Evolutionary conservation across 495 filamentous ascomycete genomes (phyloP).

Genomic region (Amniculicola lignicola): DNA sequence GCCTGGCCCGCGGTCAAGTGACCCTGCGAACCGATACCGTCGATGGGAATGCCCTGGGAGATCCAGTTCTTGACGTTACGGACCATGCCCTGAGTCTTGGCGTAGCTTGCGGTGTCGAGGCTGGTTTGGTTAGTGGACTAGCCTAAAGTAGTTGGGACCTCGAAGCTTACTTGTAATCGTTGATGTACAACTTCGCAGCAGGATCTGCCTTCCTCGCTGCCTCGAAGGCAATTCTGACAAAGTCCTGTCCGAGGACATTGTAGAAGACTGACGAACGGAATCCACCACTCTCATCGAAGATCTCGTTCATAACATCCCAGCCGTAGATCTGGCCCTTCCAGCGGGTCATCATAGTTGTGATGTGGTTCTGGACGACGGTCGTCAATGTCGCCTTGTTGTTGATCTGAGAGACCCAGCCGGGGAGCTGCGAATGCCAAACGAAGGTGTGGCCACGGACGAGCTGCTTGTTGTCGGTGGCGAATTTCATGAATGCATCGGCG

Average conservation of each 20-base stretch:
- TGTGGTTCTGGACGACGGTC: slow-evolving; percentile 57
- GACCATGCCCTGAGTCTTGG: slow-evolving; percentile 63
- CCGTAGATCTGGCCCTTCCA: slow-evolving; percentile 62
- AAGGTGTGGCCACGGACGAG: slow-evolving; percentile 61
- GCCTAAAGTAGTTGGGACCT: too few relatives aligned
- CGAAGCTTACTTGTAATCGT: slow-evolving; percentile 60
- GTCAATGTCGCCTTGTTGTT: slow-evolving; percentile 51
- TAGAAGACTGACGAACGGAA: slow-evolving; percentile 58
- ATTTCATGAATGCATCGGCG: slow-evolving; percentile 60
- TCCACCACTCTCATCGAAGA: slow-evolving; percentile 61
- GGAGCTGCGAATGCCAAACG: slow-evolving; percentile 65
- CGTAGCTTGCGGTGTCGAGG: slow-evolving; percentile 45
- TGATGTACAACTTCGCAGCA: slow-evolving; percentile 62
- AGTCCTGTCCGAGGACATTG: slow-evolving; percentile 55
- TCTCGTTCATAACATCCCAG: slow-evolving; percentile 70
- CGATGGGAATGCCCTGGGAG: slow-evolving; percentile 63
- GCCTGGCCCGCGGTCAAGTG: slow-evolving; percentile 54
- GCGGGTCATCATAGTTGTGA: slow-evolving; percentile 53
- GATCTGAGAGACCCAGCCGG: slow-evolving; percentile 57
- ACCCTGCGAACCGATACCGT: slow-evolving; percentile 67
- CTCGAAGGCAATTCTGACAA: slow-evolving; percentile 60
- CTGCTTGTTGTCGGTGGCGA: slow-evolving; percentile 54
- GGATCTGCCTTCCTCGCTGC: slow-evolving; percentile 59
- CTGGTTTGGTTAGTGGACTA: slow-evolving; percentile 28
- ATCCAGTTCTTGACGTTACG: slow-evolving; percentile 64